Conservation (phyloP, 2,329 filamentous ascomycete species). For the Huntiella omanensis region DNA sequence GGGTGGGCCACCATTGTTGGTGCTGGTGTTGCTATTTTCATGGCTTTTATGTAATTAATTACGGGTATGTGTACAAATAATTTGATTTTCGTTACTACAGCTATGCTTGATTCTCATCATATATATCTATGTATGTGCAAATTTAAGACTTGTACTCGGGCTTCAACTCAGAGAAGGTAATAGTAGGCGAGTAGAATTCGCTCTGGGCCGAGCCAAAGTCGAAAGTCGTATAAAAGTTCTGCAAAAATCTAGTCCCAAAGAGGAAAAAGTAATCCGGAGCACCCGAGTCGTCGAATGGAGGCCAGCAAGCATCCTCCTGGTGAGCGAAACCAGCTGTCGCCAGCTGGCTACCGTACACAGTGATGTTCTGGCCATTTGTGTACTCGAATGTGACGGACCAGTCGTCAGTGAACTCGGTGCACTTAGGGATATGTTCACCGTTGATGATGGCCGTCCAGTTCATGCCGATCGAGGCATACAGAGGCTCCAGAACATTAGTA, state of each 20-base stretch:
- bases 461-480: constrained; percentile 20
- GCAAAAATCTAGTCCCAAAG: constrained; percentile 16
- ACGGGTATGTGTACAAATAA: background rate
- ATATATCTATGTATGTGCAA: background rate
- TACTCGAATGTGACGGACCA: constrained; percentile 19
- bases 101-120: background rate
- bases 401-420: constrained; percentile 20
- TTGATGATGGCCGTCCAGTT: constrained; percentile 18
- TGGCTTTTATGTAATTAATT: background rate
- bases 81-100: background rate
- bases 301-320: constrained; percentile 19
- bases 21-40: background rate
- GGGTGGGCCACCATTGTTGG: background rate
- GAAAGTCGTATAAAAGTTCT: constrained; percentile 19
- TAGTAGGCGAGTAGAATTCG: constrained; percentile 6
- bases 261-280: constrained; percentile 15
- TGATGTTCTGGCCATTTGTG: constrained; percentile 15
- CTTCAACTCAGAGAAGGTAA: constrained; percentile 16
- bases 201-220: constrained; percentile 16
- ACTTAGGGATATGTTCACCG: constrained; percentile 17
- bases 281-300: constrained; percentile 17
- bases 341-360: constrained; percentile 18
- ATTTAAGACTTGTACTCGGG: constrained; percentile 2
- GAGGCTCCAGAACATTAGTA: constrained; percentile 12
- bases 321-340: constrained; percentile 18